Evolutionary conservation across 164 flowering plant species (phyloP).

Genomic region (Dillenia suffruticosa): DNA sequence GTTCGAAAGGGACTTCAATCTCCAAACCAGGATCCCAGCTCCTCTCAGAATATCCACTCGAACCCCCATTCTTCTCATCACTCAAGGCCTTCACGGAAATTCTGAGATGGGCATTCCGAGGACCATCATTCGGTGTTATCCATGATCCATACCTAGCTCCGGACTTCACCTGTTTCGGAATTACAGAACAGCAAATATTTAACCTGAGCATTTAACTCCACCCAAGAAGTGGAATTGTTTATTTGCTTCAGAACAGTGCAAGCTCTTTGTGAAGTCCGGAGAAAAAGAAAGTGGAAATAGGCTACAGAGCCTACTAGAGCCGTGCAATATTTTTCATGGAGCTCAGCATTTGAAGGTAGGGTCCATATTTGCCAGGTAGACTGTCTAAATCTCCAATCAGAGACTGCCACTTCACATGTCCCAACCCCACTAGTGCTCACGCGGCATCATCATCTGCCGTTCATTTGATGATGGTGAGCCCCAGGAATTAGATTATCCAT

Average conservation of each 20-base stretch:
- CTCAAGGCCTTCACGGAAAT: constrained; percentile 48
- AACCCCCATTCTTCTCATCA: constrained; percentile 56
- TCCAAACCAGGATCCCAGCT: constrained; percentile 92
- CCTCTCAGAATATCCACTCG: constrained; percentile 46
- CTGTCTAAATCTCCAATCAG: neutral
- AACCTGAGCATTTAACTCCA: constrained; percentile 56
- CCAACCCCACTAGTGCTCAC: no score
- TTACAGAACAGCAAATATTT: constrained; percentile 34
- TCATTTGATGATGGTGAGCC: no score
- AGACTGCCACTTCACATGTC: neutral
- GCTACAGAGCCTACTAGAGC: neutral
- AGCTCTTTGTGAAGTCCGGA: neutral
- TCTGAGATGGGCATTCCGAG: constrained; percentile 4
- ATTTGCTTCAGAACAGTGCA: neutral
- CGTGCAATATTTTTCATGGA: no score
- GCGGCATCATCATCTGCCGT: no score
- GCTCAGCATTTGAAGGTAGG: no score
- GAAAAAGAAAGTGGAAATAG: neutral
- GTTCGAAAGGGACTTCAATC: constrained; percentile 90
- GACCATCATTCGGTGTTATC: constrained; percentile 12
- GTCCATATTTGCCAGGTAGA: neutral
- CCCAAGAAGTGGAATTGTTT: neutral
- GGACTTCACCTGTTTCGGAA: constrained; percentile 25
- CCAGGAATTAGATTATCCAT: no score
- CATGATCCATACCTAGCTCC: constrained; percentile 23